Base-by-base conservation (phyloP, 768 basidiomycete species). In the Amanita jacksonii region DNA sequence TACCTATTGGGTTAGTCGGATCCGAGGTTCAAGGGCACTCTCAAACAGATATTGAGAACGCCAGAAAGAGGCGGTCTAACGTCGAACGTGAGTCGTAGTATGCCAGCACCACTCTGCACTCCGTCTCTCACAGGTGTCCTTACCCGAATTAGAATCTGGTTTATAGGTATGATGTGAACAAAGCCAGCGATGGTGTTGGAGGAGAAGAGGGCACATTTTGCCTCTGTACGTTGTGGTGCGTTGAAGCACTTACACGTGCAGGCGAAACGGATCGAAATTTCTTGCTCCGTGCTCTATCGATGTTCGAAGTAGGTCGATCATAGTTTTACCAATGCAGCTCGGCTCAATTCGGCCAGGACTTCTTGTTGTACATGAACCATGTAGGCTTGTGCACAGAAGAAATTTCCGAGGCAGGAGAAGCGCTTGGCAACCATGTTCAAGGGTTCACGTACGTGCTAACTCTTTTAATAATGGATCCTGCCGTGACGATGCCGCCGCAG, bases 151-250 rank as follows among this genome's bases (percentile, higher is more conserved):
- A 89, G 85, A 82, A 81, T 52, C 73, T 90, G 8, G 85, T 90
- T 5, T 94, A 85, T 57, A 80, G 93, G 6, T 97, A 97, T 60
- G 90, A 98, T 57, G 81, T 85, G 9, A 64, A 60, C 19, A 85
- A 85, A 58, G 80, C 87, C 0, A 82, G 86, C 46, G 94, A 97
- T 53, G 94, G 94, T 5, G 90, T 97, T 9, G 93, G 94, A 1
- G 92, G 93, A 1, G 89, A 94, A 51, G 93, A 96, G 62, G 93
- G 93, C 1, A 92, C 87, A 0, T 96, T 97, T 64, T 89, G 88
- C 48, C 66, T 98, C 37, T 92, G 89, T 55, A 88, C 85, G 0
- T 60, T 89, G 5, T 89, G 85, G 86, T 84, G 83, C 50, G 68
- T 94, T 33, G 92, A 97, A 54, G 91, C 91, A 0, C 63, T 98